These are phyloP conservation scores for Suhomyces anneliseae DNA, from an alignment of 1,139 yeast species.

Conservation along the genomic window DNA sequence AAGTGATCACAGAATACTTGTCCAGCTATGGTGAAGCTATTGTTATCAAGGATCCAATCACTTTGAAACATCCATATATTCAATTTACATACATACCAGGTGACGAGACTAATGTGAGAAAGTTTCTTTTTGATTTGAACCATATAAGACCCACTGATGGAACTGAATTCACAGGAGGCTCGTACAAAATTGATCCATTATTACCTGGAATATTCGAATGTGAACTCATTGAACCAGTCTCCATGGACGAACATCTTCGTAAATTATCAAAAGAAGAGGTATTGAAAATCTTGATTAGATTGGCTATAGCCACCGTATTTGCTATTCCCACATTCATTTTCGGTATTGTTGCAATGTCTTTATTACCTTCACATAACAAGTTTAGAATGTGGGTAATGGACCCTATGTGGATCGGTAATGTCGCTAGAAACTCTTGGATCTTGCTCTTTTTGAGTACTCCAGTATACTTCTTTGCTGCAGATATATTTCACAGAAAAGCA, in stretches of 20 bases:
- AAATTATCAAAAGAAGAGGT: conserved; percentile 53
- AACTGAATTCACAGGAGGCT: conserved; percentile 2
- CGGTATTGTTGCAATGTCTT: conserved; percentile 69
- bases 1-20: conserved; percentile 49
- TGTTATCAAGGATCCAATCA: conserved; percentile 55
- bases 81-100: conserved; percentile 66
- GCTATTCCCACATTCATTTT: conserved; percentile 71
- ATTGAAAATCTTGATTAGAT: conserved; percentile 43
- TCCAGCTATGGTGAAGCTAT: conserved; percentile 56
- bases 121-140: conserved; percentile 50
- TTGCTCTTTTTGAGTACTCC: conserved; percentile 67
- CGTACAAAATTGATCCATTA: conserved; percentile 23
- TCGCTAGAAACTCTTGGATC: conserved; percentile 64
- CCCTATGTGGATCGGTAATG: conserved; percentile 67
- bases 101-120: conserved; percentile 53
- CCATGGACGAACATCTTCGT: conserved; percentile 65
- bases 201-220: conserved; percentile 43
- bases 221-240: conserved; percentile 54
- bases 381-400: conserved; percentile 57
- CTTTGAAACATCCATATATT: conserved; percentile 56
- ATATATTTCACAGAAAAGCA: conserved; percentile 69
- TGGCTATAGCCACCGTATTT: conserved; percentile 48
- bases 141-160: conserved; percentile 36
- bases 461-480: conserved; percentile 73
- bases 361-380: conserved; percentile 44